Evolutionary conservation across 2,329 filamentous ascomycete species (phyloP).

Genomic region (Xylariaceae sp.): DNA sequence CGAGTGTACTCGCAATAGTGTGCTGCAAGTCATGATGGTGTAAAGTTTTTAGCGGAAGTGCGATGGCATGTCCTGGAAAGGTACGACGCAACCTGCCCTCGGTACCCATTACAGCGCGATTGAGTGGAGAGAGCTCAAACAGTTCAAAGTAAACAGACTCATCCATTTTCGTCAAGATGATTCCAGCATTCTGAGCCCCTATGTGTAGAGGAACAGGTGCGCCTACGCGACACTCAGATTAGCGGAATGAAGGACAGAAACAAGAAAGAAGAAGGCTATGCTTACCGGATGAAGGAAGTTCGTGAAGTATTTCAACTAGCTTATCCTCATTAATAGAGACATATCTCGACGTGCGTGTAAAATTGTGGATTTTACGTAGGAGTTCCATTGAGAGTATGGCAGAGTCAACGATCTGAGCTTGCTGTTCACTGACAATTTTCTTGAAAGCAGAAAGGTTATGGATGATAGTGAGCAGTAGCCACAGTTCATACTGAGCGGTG

Average conservation of each 20-base stretch:
- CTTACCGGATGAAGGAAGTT: no score
- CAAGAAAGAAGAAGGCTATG: no score
- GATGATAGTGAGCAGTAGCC: conserved; percentile 18
- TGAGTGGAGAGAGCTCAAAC: conserved; percentile 43
- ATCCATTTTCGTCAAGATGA: neutral
- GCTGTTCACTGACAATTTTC: neutral
- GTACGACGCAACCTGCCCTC: conserved; percentile 33
- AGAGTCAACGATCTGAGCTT: neutral
- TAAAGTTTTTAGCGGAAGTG: conserved; percentile 17
- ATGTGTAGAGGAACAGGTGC: neutral
- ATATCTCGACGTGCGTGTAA: no score
- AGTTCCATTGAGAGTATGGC: neutral
- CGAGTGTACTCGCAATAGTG: conserved; percentile 19
- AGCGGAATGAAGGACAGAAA: no score
- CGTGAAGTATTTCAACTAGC: no score
- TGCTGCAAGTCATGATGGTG: conserved; percentile 16
- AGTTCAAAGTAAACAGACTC: conserved; percentile 34
- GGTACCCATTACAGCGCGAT: conserved; percentile 33
- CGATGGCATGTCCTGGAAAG: conserved; percentile 36
- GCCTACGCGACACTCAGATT: no score
- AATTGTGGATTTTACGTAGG: neutral
- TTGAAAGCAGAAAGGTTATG: conserved; percentile 8
- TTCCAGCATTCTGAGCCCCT: neutral
- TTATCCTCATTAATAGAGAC: neutral
- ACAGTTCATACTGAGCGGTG: conserved; percentile 5